Evolutionary conservation across 140 eudicot species (phyloP), one percentile per base, ranked within the genome.

Genomic region (Flaveria floridana): DNA sequence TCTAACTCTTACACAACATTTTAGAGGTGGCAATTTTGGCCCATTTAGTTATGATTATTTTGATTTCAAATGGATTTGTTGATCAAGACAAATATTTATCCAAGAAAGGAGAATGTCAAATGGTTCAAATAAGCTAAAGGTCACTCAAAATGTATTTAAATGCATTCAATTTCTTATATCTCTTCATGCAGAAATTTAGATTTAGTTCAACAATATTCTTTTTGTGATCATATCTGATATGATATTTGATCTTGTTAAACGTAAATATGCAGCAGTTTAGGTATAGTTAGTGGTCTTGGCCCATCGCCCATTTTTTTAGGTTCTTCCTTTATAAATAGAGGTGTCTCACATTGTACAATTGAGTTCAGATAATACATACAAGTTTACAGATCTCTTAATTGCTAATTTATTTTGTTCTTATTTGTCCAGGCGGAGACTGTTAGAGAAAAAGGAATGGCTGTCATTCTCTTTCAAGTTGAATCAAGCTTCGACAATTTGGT

Each of bases 381-480:
- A 3, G 37, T 3, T 30, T 30, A 28, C 34, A 28, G 34, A 3
- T 28, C 8, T 34, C 41, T 34, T 34, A 34, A 34, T 34, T 34
- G 41, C 41, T 34, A 34, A 34, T 34, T 34, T 6, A 34, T 6
- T 30, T 6, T 42, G 7, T 68, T 16, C 10, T 26, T 42, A 2
- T 0, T n/a, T 21, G 7, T 50, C 63, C 88, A 92, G 98, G 92
- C 98, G 67, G 98, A 93, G 78, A 75, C 78, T 0, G 91, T 84
- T 57, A 85, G 81, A 65, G 82, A 82, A 47, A 84, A 76, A 63
- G 95, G 97, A 71, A 88, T 90, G 85, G 89, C 87, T 7, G 92
- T 93, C 65, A 86, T 93, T 86, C 80, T 93, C 67, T 90, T 93
- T 76, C 97, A 87, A 7, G 82, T 93, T 42, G 98, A 93, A 87